Base-by-base conservation (phyloP, 148 eudicot species). In the Silene conica region DNA sequence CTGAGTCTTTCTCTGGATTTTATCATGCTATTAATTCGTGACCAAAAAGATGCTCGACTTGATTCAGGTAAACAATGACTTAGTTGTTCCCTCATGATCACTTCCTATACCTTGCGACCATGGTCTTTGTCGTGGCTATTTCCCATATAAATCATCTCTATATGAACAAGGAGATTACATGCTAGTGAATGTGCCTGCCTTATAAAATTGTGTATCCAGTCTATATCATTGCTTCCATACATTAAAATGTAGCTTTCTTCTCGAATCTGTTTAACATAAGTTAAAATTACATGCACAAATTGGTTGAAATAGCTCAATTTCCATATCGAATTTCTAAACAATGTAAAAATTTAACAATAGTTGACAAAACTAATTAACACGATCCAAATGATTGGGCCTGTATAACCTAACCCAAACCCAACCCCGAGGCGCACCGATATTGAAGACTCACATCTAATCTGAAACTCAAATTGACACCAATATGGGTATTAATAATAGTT, bases 141-240 rank as follows among this genome's bases (percentile, higher is more conserved):
- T 28, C 92, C 92, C 5, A 86, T 85, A 11, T 88, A 88, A 10
- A 85, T 79, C 87, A 88, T 83, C 77, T 88, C 87, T 12, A 88
- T 56, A 3, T 61, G 55, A 18, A 86, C 76, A 3, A 72, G 19
- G 0, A 77, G 70, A 15, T 76, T 72, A 2, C 41, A 54, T 9
- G 88, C 87, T 0, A 83, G 72, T 2, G 73, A 46, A 0, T 73
- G 70, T 25, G 82, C 81, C 73, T 56, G 46, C 18, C 54, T 73
- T 48, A 78, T 82, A 74, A 85, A 85, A 62, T 65, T 78, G 14
- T 84, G 72, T 57, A 85, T 81, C 89, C 88, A 86, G 0, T 83
- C 83, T 13, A 82, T 34, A 72, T 82, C 76, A 4, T 70, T 82
- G 5, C 88, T 84, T 69, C 92, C 89, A 8, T 79, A 86, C 77